Evolutionary conservation across 495 filamentous ascomycete genomes (phyloP), one percentile per base, ranked within the genome.

Genomic region (Xylaria longipes): DNA sequence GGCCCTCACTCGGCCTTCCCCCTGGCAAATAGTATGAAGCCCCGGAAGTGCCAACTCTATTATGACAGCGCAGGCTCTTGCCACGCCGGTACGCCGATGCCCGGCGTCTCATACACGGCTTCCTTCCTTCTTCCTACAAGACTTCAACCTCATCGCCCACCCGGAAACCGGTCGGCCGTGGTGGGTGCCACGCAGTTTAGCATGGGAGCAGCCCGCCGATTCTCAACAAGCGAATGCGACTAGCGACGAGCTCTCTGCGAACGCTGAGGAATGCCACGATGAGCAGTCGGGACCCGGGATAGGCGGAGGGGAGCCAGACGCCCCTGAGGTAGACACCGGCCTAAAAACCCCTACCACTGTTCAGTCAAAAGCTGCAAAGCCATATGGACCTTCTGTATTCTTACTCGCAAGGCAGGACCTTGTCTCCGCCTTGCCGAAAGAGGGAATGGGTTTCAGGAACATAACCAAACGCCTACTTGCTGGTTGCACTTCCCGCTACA

Each of bases 51-150:
- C 82, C 71, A 12, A 67, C 48, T 20, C 27, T 12, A 20, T 1
- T 54, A 25, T 76, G 65, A 80, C 72, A 86, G 85, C 88, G 22
- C 82, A 83, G 25, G 89, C 91, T 14, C 86, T 97, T 8, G 92
- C 91, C 20, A 89, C 88, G 0, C 89, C 90, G 0, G 48, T 88
- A 20, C 89, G 94, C 39, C 76, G 79, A 71, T 97, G 93, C 78
- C 43, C 79, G 3, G 48, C 89, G n/a, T 91, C 92, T 9, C 76
- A 75, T 0, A 74, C 77, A 1, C 75, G 85, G 3, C 74, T 95
- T 1, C 94, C 94, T 0, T 81, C 72, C 5, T 87, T 82, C 68
- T 88, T 97, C 66, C 81, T 94, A 15, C 86, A 90, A 41, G 83
- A 87, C 35, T 92, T 92, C 76, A 84, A 84, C 11, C 57, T 93